Base-by-base conservation (phyloP, 2,329 filamentous ascomycete species). In the Arthroderma uncinatum region DNA sequence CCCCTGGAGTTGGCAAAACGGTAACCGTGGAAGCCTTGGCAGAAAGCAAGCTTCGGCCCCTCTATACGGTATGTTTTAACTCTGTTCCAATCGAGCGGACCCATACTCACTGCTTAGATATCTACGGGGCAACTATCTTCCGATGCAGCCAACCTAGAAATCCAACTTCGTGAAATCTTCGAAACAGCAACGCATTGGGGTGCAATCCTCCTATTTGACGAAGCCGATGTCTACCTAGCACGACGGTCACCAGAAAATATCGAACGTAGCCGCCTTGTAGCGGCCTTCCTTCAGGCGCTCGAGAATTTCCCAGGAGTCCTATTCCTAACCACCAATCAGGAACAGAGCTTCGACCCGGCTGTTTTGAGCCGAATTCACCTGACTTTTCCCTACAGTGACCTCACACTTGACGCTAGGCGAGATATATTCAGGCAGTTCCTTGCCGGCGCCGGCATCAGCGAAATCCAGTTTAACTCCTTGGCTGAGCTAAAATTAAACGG, bases 1-100 rank as follows among this genome's bases (percentile, higher is more conserved):
- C 59, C 16, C 64, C 66, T 2, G 67, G 67, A 9, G 63, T 64
- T 19, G 66, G 68, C 12, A 70, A 71, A 61, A 71, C 67, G 9
- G 63, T 70, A 40, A 72, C 70, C 3, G 69, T 66, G 4, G 68
- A 72, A 54, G 62, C 63, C 39, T 39, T 48, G 42, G 19, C 42
- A 25, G 42, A 48, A 28, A 23, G 19, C 23, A 23, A 23, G 42
- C 19, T 19, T 4, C 19, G 23, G 14, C 42, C 42, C 19, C 42
- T 48, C 23, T 48, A 39, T n/a, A 14, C 36, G 14, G 36, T 39
- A 39, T n/a, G 36, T 39, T 14, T 14, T 39, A 39, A 39, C 36
- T n/a, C 36, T 4, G 10, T 39, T 39, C 36, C 14, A 14, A 14
- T 39, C 36, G 36, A 10, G 30, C 10, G 30, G 30, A 39, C n/a